phyloP scores from a whole-genome alignment of 495 filamentous ascomycete genomes.

The Staphylotrichum longicolle region DNA sequence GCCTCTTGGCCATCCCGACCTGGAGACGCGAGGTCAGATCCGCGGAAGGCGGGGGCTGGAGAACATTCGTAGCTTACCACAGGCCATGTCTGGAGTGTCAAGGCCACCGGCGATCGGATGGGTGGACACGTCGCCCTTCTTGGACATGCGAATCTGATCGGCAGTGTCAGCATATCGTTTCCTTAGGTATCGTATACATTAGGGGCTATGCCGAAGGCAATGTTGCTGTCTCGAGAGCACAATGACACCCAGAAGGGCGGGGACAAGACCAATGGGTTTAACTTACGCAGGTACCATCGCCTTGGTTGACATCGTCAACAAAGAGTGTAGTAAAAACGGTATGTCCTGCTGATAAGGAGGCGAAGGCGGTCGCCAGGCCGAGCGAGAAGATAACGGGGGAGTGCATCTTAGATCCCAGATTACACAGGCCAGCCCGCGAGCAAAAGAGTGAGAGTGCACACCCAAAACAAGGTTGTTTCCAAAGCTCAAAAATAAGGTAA shows the following conservation, averaged over 20 bases:
- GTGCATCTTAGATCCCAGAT: conserved; percentile 27
- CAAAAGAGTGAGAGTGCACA: not conserved
- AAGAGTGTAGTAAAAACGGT: conserved; percentile 66
- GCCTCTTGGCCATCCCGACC: conserved; percentile 55
- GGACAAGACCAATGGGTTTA: no score
- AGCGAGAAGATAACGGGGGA: conserved; percentile 24
- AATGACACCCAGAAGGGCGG: no score
- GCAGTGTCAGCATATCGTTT: no score
- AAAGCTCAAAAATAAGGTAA: not conserved
- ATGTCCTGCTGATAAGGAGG: conserved; percentile 49
- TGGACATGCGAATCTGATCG: conserved; percentile 51
- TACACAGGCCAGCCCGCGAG: conserved; percentile 15
- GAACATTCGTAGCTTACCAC: conserved; percentile 46
- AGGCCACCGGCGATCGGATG: conserved; percentile 53
- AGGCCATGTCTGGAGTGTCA: conserved; percentile 60
- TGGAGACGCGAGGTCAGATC: conserved; percentile 29
- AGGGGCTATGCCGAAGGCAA: no score
- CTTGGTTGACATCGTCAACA: conserved; percentile 62
- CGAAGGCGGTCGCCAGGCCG: conserved; percentile 34
- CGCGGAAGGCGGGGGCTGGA: not conserved
- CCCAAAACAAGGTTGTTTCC: not conserved
- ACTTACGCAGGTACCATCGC: conserved; percentile 62
- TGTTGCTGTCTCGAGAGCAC: no score
- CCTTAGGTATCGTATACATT: no score
- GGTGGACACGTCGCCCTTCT: conserved; percentile 47